Conservation (phyloP, 768 basidiomycete genomes). For the Mycena epipterygia region DNA sequence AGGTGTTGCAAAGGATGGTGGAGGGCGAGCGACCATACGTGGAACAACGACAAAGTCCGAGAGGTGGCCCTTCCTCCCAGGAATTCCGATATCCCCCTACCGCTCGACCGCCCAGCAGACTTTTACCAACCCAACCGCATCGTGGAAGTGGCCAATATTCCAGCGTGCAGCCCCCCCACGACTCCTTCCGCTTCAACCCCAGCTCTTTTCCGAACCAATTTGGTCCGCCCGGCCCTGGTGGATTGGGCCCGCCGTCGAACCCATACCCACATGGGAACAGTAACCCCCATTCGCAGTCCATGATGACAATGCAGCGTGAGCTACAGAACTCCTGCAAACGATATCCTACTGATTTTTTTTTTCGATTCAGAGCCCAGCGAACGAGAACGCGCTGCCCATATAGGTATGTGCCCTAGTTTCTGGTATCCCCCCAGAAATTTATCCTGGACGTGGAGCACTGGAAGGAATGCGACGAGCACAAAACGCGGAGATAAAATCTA, state of each 20-base stretch:
- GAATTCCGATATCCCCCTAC: not conserved
- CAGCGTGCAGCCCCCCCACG: too few species aligned
- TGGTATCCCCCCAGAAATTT: not conserved
- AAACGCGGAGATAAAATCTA: conserved; percentile 19
- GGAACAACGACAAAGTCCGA: not conserved
- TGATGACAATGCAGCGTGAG: not conserved
- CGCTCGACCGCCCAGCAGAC: not conserved
- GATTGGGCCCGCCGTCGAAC: not conserved
- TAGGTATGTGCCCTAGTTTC: not conserved
- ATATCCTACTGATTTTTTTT: not conserved
- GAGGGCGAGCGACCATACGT: conserved; percentile 3
- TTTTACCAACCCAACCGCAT: not conserved
- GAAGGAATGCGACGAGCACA: conserved; percentile 30
- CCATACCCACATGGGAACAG: not conserved
- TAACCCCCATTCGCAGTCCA: too few species aligned
- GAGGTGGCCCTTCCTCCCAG: not conserved
- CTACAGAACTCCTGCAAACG: too few species aligned
- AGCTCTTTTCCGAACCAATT: not conserved
- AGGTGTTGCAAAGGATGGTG: conserved; percentile 25
- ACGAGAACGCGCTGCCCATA: conserved; percentile 3
- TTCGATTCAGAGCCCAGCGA: not conserved
- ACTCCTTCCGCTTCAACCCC: not conserved
- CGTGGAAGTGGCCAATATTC: too few species aligned
- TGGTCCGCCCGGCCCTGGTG: not conserved
- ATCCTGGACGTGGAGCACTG: not conserved